Base-by-base conservation (phyloP, 73 alveolate species). In the Stentor roeselii region DNA sequence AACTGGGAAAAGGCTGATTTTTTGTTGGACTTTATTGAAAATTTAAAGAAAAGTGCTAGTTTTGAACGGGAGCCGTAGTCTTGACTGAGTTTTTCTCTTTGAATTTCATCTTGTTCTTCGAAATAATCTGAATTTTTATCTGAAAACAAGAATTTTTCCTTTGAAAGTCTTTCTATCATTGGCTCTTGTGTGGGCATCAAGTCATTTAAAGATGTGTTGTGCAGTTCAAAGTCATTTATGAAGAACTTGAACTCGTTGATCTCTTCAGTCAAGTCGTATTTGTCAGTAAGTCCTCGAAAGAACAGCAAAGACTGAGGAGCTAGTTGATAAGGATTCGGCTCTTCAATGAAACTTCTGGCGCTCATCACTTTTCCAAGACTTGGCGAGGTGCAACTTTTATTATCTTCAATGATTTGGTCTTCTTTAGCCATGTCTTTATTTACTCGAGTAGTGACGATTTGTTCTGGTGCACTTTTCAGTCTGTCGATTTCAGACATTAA, bases 401-500 rank as follows among this genome's bases (percentile, higher is more conserved):
- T 6, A 11, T 50, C 67, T 50, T 50, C 21, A 50, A 50, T 6
- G 67, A 50, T 11, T 50, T 50, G 67, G 6, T 50, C 21, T 50
- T 50, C 21, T 50, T 50, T 50, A 50, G 21, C 21, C 6, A 11
- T 50, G 21, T 50, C 67, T 21, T 50, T 21, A 50, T 50, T 50
- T 50, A 11, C 67, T 50, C 6, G 30, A 50, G 67, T 50, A 6
- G 67, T 6, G 30, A 50, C 21, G 21, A 50, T 50, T 50, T 50
- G 6, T 50, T 11, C 21, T 11, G 30, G 6, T 11, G 67, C 67
- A 11, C 67, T 50, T 50, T 50, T 3, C 78, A 2, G 39, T 3
- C 30, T 85, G 87, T 50, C 83, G 89, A 36, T 4, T 3, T 27
- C 42, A 21, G 6, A 6, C 59, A 11, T n/a, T 21, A 31, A 31